Base-by-base conservation (phyloP, 306 rosid species). In the Malus fusca region DNA sequence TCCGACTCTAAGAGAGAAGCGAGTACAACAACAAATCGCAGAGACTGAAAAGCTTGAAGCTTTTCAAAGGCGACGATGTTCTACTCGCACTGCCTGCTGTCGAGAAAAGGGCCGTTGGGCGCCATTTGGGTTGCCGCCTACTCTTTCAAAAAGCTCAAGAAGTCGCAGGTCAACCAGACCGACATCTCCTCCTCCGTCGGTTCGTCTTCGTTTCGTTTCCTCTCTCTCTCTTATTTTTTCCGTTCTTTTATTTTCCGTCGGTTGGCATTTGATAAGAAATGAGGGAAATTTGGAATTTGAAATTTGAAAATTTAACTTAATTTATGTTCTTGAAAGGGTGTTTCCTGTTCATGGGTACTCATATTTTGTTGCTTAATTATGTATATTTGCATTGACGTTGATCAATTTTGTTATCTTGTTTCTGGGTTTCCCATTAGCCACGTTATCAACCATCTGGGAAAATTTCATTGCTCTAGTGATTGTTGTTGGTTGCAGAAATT, bases 71-170 rank as follows among this genome's bases (percentile, higher is more conserved):
- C 25, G 77, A 33, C 13, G 14, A 86, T 89, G 93, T 71, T 84
- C 71, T 69, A 66, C 76, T 80, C 96, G 17, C 85, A 85, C 84
- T 63, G 77, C 37, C 66, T 84, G 35, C 71, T 77, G 30, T 82
- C 84, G 43, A 80, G 82, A 21, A 84, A 76, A 75, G 85, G 87
- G 28, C 84, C 92, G 68, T 42, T 85, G 40, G 80, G 82, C 44
- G 77, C 86, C 79, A 73, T 94, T 69, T 84, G 97, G 92, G 81
- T 90, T 44, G 97, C 98, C 3, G 96, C 95, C 60, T 92, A 76
- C 66, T 87, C 76, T 48, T 85, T 86, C 83, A 90, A 88, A n/a
- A 79, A 77, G 78, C 97, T 94, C 37, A 94, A 87, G 81, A 94
- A 79, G 79, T 79, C 90, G 78, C 96, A 88, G 37, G 83, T 90